Percentiles rank a stretch among this genome's conserved stretches.
Evolutionary conservation across 257 asterid species (phyloP).

Genomic region (Eucommia ulmoides): DNA sequence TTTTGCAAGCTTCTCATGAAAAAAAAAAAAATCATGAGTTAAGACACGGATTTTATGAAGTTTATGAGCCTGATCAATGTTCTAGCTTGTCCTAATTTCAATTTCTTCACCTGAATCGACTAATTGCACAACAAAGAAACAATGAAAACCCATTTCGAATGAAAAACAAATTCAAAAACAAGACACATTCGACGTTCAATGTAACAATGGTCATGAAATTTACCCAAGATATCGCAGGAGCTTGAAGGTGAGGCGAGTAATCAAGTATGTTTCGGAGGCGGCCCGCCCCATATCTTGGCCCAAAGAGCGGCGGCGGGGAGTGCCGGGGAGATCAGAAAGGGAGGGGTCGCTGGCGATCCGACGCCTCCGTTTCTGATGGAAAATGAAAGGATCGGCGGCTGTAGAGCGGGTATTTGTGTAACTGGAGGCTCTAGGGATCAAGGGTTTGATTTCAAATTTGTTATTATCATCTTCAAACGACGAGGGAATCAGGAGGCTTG

Average conservation of each 20-base stretch:
- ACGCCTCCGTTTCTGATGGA: conserved; percentile 46
- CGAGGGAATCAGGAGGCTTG: conserved; percentile 36
- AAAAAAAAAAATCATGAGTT: no score
- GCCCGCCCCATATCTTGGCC: conserved; percentile 34
- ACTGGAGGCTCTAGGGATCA: conserved; percentile 48
- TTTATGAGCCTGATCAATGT: no score
- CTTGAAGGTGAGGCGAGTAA: conserved; percentile 44
- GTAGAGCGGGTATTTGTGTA: conserved; percentile 16
- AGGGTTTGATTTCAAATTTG: conserved; percentile 42
- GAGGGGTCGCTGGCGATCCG: conserved; percentile 46
- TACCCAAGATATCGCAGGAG: conserved; percentile 75
- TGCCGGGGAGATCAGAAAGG: conserved; percentile 21
- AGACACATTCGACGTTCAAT: no score
- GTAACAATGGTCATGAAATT: conserved; percentile 8
- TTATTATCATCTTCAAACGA: conserved; percentile 31
- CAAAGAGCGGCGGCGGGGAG: conserved; percentile 20
- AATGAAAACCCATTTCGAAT: not conserved
- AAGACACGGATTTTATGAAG: no score
- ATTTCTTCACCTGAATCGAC: no score
- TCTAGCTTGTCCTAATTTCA: no score
- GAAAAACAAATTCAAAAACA: conserved; percentile 1
- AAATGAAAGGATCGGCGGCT: conserved; percentile 11
- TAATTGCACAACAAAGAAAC: conserved; percentile 1
- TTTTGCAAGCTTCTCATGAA: no score
- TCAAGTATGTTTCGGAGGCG: conserved; percentile 42